These are phyloP conservation scores for Penicillium crystallinum DNA, from an alignment of 495 filamentous ascomycete genomes.

Conservation along the genomic window DNA sequence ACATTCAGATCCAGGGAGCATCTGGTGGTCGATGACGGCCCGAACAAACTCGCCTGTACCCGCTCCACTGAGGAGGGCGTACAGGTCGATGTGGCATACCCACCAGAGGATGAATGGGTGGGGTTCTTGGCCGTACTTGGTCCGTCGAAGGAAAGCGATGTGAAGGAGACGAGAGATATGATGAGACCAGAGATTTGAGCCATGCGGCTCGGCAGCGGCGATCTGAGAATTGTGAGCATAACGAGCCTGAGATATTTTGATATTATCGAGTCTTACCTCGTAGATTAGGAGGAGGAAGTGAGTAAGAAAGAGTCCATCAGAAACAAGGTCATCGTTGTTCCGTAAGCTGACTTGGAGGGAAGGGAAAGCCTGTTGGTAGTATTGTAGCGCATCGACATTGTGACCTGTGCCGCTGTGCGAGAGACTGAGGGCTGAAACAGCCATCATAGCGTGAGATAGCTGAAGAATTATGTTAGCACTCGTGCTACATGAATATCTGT, in stretches of 20 bases:
- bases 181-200: constrained; percentile 50
- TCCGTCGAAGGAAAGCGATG: constrained; percentile 43
- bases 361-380: constrained; percentile 52
- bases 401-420: constrained; percentile 42
- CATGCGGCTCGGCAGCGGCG: constrained; percentile 40
- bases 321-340: constrained; percentile 46
- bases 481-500: too few relatives aligned
- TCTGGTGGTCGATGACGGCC: constrained; percentile 42
- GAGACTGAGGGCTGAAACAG: constrained; percentile 52
- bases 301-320: constrained; percentile 53
- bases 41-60: constrained; percentile 48
- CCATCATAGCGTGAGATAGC: constrained; percentile 60
- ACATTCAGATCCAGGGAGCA: constrained; percentile 40
- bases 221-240: constrained; percentile 30
- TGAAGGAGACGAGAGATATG: constrained; percentile 52
- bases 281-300: constrained; percentile 59
- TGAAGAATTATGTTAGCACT: constrained; percentile 21
- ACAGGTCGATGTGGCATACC: constrained; percentile 52
- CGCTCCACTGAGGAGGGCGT: constrained; percentile 50
- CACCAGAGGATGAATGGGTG: constrained; percentile 52
- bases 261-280: constrained; percentile 39
- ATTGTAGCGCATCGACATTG: constrained; percentile 47
- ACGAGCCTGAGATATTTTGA: background rate
- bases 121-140: constrained; percentile 41
- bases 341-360: constrained; percentile 43